Evolutionary conservation across 2,329 filamentous ascomycete species (phyloP), one percentile per base, ranked within the genome.

Genomic region (Ilyonectria robusta): DNA sequence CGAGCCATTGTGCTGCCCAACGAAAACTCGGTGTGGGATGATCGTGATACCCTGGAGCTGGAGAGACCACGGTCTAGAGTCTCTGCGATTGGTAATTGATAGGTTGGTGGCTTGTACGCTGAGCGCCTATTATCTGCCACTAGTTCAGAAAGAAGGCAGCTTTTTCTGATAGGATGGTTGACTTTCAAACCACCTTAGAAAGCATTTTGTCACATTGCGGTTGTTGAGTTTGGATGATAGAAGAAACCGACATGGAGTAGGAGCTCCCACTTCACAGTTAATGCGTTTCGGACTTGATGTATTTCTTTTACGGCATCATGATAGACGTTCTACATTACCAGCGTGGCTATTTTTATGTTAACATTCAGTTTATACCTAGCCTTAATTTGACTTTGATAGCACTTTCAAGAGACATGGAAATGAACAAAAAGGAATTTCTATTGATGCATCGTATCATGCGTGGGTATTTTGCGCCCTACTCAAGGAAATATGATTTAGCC

Each of bases 1-100:
- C 75, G 77, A 2, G 79, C 80, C 17, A 78, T 81, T 33, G 75
- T 78, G 50, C 63, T 81, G 7, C 78, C 77, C 2, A 68, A 72
- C 23, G 75, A 77, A 44, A 69, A 68, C n/a, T 65, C 60, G 10
- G 46, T 76, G 10, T 44, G 70, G 1, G 67, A 76, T 2, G 50
- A 42, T 19, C 6, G 23, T 1, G 55, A 70, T 19, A 17, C n/a
- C 29, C 26, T 33, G 19, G 37, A 67, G 8, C 26, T 33, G 19
- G 37, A 67, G 13, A 51, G 21, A 17, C 46, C 53, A 21, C 63
- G 17, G 15, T 57, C 62, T n/a, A 61, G 62, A 19, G 17, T 44
- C 3, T 51, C 63, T 8, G 23, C 21, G 1, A 17, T 42, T 35
- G 31, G n/a, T 26, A 40, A 40, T 13, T 42, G 21, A 21, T 7